Evolutionary conservation across 1,284 basidiomycete species (phyloP).

Genomic region (Cystobasidium pallidum): DNA sequence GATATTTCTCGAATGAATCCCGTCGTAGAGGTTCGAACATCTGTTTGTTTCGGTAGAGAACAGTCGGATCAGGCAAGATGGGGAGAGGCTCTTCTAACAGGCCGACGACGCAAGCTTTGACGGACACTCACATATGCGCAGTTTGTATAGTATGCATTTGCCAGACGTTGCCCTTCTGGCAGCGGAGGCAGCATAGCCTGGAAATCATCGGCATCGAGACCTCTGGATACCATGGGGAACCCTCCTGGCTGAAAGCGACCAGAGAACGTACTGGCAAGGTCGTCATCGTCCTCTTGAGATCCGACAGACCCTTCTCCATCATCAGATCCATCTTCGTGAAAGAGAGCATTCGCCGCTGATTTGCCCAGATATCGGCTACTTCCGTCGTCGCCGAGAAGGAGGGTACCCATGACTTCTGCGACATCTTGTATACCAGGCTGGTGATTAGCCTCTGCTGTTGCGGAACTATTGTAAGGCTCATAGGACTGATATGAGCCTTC

Average conservation of each 20-base stretch:
- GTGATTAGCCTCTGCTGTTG: constrained; percentile 5
- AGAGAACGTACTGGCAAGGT: constrained; percentile 28
- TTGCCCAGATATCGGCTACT: constrained; percentile 40
- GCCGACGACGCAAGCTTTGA: not conserved
- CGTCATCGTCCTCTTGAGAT: constrained; percentile 38
- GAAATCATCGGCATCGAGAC: constrained; percentile 38
- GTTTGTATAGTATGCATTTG: constrained; percentile 39
- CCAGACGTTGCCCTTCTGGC: constrained; percentile 12
- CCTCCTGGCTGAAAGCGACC: constrained; percentile 15
- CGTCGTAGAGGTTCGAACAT: constrained; percentile 38
- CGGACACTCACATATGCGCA: constrained; percentile 37
- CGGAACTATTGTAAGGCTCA: constrained; percentile 19
- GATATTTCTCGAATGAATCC: constrained; percentile 45
- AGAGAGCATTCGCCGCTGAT: constrained; percentile 39
- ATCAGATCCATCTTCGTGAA: constrained; percentile 40
- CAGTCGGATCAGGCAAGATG: too few relatives aligned
- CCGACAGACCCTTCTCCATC: constrained; percentile 37
- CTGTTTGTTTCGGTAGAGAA: constrained; percentile 17
- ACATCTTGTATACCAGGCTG: constrained; percentile 37
- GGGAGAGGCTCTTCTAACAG: too few relatives aligned
- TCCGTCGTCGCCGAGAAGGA: constrained; percentile 42
- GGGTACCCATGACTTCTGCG: constrained; percentile 43
- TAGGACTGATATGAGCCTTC: constrained; percentile 22
- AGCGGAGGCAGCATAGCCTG: constrained; percentile 41
- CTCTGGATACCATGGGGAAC: constrained; percentile 36